phyloP scores from a whole-genome alignment of 345 rosid species.

The Boechera retrofracta region DNA sequence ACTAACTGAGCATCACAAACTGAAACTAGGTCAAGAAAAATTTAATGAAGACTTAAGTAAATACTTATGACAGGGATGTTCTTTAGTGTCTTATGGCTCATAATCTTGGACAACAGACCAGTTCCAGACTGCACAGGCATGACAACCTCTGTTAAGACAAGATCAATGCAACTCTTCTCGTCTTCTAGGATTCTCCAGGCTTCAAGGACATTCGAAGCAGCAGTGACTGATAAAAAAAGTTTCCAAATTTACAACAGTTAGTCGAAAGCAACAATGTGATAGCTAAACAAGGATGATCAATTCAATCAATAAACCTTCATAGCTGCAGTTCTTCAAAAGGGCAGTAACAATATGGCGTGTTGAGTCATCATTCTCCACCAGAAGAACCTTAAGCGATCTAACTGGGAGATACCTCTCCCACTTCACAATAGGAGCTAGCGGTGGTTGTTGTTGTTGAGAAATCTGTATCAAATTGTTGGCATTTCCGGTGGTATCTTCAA shows the following conservation, averaged over 20 bases:
- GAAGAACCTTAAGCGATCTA: constrained; percentile 76
- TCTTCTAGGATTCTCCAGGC: constrained; percentile 81
- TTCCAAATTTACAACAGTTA: constrained; percentile 31
- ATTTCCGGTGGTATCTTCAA: constrained; percentile 41
- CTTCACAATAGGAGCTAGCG: constrained; percentile 47
- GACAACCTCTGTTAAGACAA: constrained; percentile 76
- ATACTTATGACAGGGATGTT: constrained; percentile 79
- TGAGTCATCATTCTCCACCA: constrained; percentile 79
- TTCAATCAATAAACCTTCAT: constrained; percentile 60
- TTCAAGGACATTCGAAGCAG: constrained; percentile 65
- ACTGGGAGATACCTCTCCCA: constrained; percentile 86
- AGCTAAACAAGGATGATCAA: constrained; percentile 17
- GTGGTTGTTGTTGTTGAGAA: constrained; percentile 52
- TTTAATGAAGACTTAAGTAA: constrained; percentile 14
- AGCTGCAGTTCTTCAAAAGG: constrained; percentile 78
- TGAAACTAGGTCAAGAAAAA: constrained; percentile 24
- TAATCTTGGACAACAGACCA: constrained; percentile 72
- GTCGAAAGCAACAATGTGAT: constrained; percentile 28
- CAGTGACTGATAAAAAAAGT: constrained; percentile 53
- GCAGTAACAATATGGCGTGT: constrained; percentile 80
- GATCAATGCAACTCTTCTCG: constrained; percentile 60
- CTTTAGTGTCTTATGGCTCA: constrained; percentile 68
- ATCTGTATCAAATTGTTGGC: constrained; percentile 48
- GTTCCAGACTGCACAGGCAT: constrained; percentile 80
- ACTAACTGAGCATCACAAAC: constrained; percentile 29